A percentile compares a stretch with the other conserved stretches of the same genome.
These are phyloP conservation scores for Parmales sp. DNA, from an alignment of 108 stramenopile species.

Conservation along the genomic window DNA sequence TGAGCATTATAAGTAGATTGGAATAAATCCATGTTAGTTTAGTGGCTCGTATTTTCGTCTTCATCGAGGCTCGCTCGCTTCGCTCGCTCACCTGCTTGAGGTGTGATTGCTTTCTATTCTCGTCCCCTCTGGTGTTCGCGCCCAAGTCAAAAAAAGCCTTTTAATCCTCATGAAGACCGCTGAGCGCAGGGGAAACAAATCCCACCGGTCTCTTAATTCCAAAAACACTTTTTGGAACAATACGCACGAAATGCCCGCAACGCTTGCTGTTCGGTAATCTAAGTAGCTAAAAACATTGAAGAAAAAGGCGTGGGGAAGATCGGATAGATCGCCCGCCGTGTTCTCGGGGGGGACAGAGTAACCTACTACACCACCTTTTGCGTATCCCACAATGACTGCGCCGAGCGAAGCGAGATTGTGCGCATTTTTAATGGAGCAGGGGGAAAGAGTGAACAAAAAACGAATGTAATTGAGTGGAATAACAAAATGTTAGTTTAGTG, in stretches of 20 bases:
- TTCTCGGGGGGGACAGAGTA: not conserved
- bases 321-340: not conserved
- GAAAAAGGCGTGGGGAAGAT: not conserved
- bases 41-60: too few species aligned
- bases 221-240: not conserved
- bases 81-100: too few species aligned
- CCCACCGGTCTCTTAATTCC: not conserved
- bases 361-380: not conserved
- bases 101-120: not conserved
- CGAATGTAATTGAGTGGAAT: too few species aligned
- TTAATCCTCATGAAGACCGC: conserved; percentile 3
- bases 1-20: too few species aligned
- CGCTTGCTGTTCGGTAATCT: not conserved
- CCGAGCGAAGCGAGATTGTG: too few species aligned
- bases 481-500: too few species aligned
- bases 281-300: conserved; percentile 1
- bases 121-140: not conserved
- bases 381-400: not conserved
- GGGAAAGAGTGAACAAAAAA: too few species aligned
- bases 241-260: not conserved
- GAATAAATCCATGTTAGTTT: too few species aligned
- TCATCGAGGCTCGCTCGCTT: too few species aligned
- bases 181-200: not conserved
- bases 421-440: too few species aligned
- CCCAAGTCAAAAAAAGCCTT: not conserved